Base-by-base conservation (phyloP, 768 basidiomycete genomes). In the Xerocomus brunneocitrinus region DNA sequence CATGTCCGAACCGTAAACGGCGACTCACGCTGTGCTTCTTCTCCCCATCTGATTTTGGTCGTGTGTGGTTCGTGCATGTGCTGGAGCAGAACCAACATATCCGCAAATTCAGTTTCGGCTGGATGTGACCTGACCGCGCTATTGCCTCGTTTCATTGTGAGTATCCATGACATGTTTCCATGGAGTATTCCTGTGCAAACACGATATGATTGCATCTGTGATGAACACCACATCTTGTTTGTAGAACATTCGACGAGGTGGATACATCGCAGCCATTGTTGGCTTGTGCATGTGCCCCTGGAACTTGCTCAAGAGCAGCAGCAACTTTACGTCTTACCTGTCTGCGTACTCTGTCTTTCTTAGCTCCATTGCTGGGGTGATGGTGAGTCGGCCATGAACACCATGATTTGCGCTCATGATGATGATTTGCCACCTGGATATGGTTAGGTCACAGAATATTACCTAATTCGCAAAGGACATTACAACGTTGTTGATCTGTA, bases 61-160 rank as follows among this genome's bases (percentile, higher is more conserved):
- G 57, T 57, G 47, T 48, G 46, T 19, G 50, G 50, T 44, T 34
- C 31, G 44, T 8, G 22, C 42, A 27, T 46, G 44, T 31, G 44
- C n/a, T 38, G 49, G 50, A 52, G 52, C 58, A 85, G 84, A 16
- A 88, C 86, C 30, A 91, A 89, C 67, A 86, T 89, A 61, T 85
- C 87, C 9, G 89, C 89, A 30, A 91, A 92, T 71, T 84, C 86
- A 5, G 81, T 91, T 63, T 86, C 83, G 41, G 89, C 90, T 4
- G 89, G 91, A 13, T 90, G 88, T 62, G 89, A 92, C 67, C 69
- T 92, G 59, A 91, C 89, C 2, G 82, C 89, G 3, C 76, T 91
- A 30, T 75, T 82, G 59, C 90, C 91, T 50, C 83, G 83, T 45
- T 91, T 82, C 70, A 81, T 92, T 61, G 83, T 83, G 58, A 30